Evolutionary conservation across 2,329 filamentous ascomycete species (phyloP), one percentile per base, ranked within the genome.

Genomic region (Fusarium staphyleae): DNA sequence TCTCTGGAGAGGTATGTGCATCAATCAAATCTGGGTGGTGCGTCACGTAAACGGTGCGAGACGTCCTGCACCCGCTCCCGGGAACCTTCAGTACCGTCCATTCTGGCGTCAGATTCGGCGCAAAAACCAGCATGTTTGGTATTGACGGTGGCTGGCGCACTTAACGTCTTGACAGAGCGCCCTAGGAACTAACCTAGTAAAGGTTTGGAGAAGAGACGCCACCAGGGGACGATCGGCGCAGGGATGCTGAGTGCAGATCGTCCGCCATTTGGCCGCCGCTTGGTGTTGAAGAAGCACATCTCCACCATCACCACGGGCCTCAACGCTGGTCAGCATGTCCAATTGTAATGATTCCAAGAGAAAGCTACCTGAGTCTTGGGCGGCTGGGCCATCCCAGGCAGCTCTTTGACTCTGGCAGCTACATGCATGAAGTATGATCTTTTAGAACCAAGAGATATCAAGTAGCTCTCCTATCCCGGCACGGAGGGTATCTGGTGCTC

Each of bases 141-240:
- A 53, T 45, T 37, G 47, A 57, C 33, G 40, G 53, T 32, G 39
- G 40, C 42, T 33, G 48, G 34, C 14, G 24, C 29, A 39, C 48
- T 39, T 18, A 54, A 57, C 55, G 37, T 60, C 55, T 43, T 49
- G 32, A 53, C 35, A 45, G 26, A 45, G 43, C 40, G 42, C 60
- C 53, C 44, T 46, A 39, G 45, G 15, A 36, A 52, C 40, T 44
- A 49, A 44, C 50, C 36, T 54, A 45, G 26, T 43, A 39, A 57
- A 40, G 57, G 55, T 54, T 60, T 63, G 50, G 51, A 41, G 50
- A 46, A 40, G 35, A 57, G 54, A 57, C 63, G 65, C 65, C 65
- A 67, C 65, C 53, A 54, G 43, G 55, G 22, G 52, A 60, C 62
- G 65, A 67, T 68, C 65, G 57, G 52, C 65, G 41, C 65, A 65